Evolutionary conservation across 2,329 filamentous ascomycete genomes (phyloP).

Genomic region (Xylariaceae sp.): DNA sequence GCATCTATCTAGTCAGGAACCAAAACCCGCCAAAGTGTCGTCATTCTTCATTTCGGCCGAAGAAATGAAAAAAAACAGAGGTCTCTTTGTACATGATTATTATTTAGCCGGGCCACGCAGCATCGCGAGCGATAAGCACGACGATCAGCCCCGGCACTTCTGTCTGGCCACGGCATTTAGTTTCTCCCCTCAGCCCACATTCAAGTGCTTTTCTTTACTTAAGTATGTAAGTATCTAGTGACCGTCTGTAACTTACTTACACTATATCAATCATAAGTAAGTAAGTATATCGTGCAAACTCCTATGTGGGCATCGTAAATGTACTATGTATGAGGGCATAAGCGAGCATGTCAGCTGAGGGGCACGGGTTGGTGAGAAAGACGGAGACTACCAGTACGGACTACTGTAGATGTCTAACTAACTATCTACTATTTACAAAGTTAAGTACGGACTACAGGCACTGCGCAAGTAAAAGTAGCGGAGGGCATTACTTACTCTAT

Average conservation of each 20-base stretch:
- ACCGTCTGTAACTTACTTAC: too few relatives aligned
- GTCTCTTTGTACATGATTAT: neutral
- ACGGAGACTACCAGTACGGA: constrained; percentile 6
- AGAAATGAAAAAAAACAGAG: too few relatives aligned
- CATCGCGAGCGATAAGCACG: neutral
- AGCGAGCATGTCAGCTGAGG: neutral
- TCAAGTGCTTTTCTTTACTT: neutral
- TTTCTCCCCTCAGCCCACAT: neutral
- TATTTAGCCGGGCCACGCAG: neutral
- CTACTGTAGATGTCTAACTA: too few relatives aligned
- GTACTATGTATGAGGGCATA: neutral
- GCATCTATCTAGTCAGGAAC: too few relatives aligned
- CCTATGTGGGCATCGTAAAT: neutral
- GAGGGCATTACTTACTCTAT: too few relatives aligned
- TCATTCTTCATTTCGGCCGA: too few relatives aligned
- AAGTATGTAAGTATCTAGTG: neutral
- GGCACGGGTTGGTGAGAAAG: neutral
- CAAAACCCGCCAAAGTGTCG: too few relatives aligned
- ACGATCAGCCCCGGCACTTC: neutral
- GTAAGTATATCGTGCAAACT: neutral
- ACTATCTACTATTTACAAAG: too few relatives aligned
- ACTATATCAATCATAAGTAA: too few relatives aligned
- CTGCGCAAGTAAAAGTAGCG: neutral
- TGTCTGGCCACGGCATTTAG: neutral
- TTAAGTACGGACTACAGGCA: too few relatives aligned